Percentiles rank a stretch among this genome's conserved stretches.
Conservation (phyloP, 23 red algal genomes). For the Pyropia haitanensis region DNA sequence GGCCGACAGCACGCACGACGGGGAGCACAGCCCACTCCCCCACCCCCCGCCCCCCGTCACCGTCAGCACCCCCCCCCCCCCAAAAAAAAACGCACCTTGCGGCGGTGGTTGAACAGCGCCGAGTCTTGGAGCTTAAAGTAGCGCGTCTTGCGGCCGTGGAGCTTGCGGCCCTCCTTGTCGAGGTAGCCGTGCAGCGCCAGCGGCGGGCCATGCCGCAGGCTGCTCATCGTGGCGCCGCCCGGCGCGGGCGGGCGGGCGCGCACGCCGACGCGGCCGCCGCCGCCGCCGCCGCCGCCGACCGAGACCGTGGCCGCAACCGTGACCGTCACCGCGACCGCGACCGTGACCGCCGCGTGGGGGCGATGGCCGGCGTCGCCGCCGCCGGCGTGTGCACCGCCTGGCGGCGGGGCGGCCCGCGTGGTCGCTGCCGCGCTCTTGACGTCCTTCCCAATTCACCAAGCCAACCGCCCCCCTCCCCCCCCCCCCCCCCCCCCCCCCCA, state of each 20-base stretch:
- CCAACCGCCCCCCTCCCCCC: no score
- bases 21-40: no score
- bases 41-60: no score
- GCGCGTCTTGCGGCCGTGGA: conserved; percentile 50
- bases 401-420: neutral
- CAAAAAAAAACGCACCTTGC: conserved; percentile 3
- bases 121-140: conserved; percentile 66
- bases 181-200: conserved; percentile 58
- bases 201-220: conserved; percentile 55
- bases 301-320: neutral
- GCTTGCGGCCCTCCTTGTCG: conserved; percentile 63
- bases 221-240: conserved; percentile 9
- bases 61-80: no score
- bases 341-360: neutral
- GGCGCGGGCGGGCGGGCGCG: no score
- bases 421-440: no score
- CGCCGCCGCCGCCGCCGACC: no score
- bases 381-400: neutral
- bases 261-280: no score
- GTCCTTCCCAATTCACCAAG: no score
- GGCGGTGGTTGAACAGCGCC: conserved; percentile 63
- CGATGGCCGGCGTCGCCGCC: neutral
- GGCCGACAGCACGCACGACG: no score
- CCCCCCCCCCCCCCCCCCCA: no score
- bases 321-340: neutral